These are phyloP conservation scores for Talaromyces sp. DNA, from an alignment of 2,329 filamentous ascomycete genomes.

Conservation along the genomic window DNA sequence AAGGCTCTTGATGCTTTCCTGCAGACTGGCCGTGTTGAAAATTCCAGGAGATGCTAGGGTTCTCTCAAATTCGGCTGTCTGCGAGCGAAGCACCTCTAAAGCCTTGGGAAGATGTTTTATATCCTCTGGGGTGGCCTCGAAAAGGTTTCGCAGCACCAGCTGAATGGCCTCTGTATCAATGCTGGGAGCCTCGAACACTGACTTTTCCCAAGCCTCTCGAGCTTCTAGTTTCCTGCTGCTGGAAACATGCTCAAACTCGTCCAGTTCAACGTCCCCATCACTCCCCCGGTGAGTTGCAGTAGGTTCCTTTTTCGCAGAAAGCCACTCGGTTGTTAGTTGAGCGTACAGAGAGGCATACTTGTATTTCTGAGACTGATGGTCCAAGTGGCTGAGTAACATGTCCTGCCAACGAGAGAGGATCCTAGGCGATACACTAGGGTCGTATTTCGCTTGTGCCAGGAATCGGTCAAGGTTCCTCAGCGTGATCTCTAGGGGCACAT, in stretches of 20 bases:
- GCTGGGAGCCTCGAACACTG: not conserved
- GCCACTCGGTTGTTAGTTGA: conserved; percentile 50
- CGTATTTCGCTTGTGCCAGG: not conserved
- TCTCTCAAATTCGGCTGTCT: not conserved
- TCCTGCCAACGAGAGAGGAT: not conserved
- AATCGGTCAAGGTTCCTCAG: not conserved
- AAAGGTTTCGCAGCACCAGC: not conserved
- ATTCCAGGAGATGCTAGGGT: not conserved
- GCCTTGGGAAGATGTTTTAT: not conserved
- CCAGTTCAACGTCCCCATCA: not conserved
- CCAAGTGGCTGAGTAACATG: not conserved
- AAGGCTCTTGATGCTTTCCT: not conserved
- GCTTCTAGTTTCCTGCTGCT: conserved; percentile 15
- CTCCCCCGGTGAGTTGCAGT: conserved; percentile 7
- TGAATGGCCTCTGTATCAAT: not conserved
- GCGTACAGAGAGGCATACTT: conserved; percentile 54
- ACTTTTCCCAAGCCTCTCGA: not conserved
- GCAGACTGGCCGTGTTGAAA: conserved; percentile 2
- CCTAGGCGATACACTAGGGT: not conserved
- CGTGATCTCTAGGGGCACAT: not conserved
- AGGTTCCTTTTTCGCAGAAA: conserved; percentile 24
- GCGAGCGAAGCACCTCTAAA: not conserved
- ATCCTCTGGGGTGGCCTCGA: not conserved
- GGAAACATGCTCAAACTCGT: conserved; percentile 7
- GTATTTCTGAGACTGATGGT: conserved; percentile 32